Evolutionary conservation across 2,329 filamentous ascomycete genomes (phyloP), one percentile per base, ranked within the genome.

Genomic region (Waltergamsia citrina): DNA sequence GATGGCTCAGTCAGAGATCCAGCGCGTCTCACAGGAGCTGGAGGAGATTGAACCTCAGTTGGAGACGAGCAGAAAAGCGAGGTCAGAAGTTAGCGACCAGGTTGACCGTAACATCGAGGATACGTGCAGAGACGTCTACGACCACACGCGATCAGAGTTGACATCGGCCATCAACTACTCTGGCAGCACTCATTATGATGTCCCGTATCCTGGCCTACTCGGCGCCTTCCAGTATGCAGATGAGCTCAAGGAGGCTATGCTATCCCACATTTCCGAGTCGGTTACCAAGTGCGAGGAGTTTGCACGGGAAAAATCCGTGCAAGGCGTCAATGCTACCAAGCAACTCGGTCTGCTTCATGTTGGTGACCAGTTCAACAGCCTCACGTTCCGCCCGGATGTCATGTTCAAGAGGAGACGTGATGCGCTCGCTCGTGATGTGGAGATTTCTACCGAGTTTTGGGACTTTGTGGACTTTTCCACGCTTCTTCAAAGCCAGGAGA

Each of bases 381-480:
- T 95, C 29, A 85, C 78, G 44, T 95, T 98, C 76, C 78, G 83
- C 20, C 78, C 86, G 2, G 87, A 95, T 47, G 77, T 88, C 52
- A 96, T 98, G 92, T 98, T 96, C 67, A 79, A 78, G 39, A 78
- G 85, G 41, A 82, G 82, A 49, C 75, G 79, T 39, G 85, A 98
- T 54, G 75, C 78, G 3, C 64, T 94, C 26, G 87, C 85, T 6
- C 78, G 86, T 42, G 81, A 94, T 51, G 79, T 96, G 12, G 78
- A 95, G 40, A 78, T 94, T 15, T 78, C 92, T 35, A 84, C 92
- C 4, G 88, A 98, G 51, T 47, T 94, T 1, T 83, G 72, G 72
- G 92, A 98, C 61, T 96, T 98, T 66, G 85, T 98, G 48, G 92
- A 98, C 56, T 69, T 87, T 56, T 71, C 78, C 14, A 83, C 78